These are phyloP conservation scores for Ascochyta clinopodiicola DNA, from an alignment of 2,329 filamentous ascomycete species.

Conservation along the genomic window DNA sequence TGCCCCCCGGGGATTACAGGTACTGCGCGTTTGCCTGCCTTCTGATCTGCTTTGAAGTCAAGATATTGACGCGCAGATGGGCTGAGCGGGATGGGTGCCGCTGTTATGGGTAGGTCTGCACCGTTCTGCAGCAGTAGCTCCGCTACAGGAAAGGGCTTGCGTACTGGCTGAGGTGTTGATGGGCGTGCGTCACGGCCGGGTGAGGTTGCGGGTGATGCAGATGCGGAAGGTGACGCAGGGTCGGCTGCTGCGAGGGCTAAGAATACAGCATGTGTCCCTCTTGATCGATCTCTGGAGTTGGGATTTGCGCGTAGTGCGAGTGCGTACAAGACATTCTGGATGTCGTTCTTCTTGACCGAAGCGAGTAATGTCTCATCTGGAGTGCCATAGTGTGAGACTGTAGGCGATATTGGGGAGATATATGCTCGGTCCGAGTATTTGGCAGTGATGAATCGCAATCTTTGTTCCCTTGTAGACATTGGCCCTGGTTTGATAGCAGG, in stretches of 20 bases:
- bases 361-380: conserved; percentile 89
- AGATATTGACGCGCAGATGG: conserved; percentile 81
- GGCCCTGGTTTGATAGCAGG: conserved; percentile 73
- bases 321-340: conserved; percentile 90
- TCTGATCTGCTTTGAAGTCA: conserved; percentile 71
- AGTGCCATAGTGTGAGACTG: conserved; percentile 76
- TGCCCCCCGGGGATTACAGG: conserved; percentile 58
- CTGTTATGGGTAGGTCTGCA: conserved; percentile 77
- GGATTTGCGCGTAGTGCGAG: conserved; percentile 86
- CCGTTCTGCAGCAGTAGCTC: conserved; percentile 94
- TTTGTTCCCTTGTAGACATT: conserved; percentile 84
- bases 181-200: conserved; percentile 52
- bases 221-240: conserved; percentile 74
- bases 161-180: conserved; percentile 48
- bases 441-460: conserved; percentile 90
- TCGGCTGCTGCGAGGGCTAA: conserved; percentile 91
- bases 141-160: conserved; percentile 79
- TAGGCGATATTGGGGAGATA: conserved; percentile 78
- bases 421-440: conserved; percentile 90
- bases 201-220: conserved; percentile 52
- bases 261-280: conserved; percentile 88
- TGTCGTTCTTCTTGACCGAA: conserved; percentile 94
- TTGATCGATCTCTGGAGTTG: conserved; percentile 78
- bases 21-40: conserved; percentile 44
- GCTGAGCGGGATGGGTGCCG: conserved; percentile 84